Conservation (phyloP, 139 green algal species). For the Medakamo hakoo region DNA sequence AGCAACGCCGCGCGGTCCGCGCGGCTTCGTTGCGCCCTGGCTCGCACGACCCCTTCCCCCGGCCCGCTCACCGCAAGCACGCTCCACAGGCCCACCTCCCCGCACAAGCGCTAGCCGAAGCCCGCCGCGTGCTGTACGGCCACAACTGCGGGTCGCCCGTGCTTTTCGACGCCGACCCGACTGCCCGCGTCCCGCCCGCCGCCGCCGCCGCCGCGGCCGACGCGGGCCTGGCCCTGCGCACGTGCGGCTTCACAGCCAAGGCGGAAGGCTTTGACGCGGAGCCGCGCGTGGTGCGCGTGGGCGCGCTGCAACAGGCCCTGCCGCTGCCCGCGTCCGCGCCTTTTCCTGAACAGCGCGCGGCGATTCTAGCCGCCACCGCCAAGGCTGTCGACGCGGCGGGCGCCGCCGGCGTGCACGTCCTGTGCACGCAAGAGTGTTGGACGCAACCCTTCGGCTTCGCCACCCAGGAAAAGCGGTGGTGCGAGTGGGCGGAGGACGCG, state of each 20-base stretch:
- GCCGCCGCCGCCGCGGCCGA: background rate
- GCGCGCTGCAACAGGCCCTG: slow-evolving; percentile 75
- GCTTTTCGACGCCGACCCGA: no score
- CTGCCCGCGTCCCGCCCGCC: slow-evolving; percentile 6
- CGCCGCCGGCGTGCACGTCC: slow-evolving; percentile 59
- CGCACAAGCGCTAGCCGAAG: slow-evolving; percentile 41
- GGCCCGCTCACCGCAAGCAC: background rate
- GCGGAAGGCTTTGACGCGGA: slow-evolving; percentile 62
- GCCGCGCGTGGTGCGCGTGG: slow-evolving; percentile 60
- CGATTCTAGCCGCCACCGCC: slow-evolving; percentile 19
- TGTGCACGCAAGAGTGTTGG: slow-evolving; percentile 92
- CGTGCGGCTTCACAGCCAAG: slow-evolving; percentile 53
- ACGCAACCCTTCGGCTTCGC: slow-evolving; percentile 92
- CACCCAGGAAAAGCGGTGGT: slow-evolving; percentile 84
- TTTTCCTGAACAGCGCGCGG: slow-evolving; percentile 50
- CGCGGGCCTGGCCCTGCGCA: slow-evolving; percentile 49
- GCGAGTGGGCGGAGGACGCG: slow-evolving; percentile 78
- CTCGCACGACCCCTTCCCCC: no score
- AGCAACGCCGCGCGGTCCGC: no score
- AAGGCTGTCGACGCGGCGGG: slow-evolving; percentile 59
- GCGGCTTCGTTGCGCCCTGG: no score
- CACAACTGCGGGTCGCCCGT: slow-evolving; percentile 46
- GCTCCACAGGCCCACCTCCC: slow-evolving; percentile 39
- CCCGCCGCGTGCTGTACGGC: slow-evolving; percentile 59
- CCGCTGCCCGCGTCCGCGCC: slow-evolving; percentile 57